A percentile compares a stretch with the other conserved stretches of the same genome.
phyloP scores from a whole-genome alignment of 768 basidiomycete genomes.

The Scleroderma bovista region DNA sequence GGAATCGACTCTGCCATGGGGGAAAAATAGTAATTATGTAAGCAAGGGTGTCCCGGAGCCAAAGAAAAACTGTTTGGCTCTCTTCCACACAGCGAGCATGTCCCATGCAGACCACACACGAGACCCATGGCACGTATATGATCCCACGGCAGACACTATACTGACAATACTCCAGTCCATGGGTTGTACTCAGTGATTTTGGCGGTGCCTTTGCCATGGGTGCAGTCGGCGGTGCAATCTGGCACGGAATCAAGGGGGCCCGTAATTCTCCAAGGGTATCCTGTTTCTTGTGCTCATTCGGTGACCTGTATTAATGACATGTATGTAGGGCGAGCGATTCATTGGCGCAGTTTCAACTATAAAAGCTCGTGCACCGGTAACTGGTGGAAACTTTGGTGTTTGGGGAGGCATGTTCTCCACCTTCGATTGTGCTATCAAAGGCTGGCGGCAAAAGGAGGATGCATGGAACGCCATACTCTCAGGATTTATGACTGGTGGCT shows the following conservation, averaged over 20 bases:
- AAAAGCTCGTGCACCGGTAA: slow-evolving; percentile 97
- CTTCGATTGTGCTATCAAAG: slow-evolving; percentile 97
- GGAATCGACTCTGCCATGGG: slow-evolving; percentile 37
- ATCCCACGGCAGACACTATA: neutral
- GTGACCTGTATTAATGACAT: neutral
- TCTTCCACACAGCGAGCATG: slow-evolving; percentile 37
- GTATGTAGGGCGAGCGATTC: slow-evolving; percentile 79
- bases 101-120: slow-evolving; percentile 89
- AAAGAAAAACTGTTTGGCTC: no score
- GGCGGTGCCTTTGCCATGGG: slow-evolving; percentile 98
- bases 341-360: slow-evolving; percentile 93
- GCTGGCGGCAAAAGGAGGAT: slow-evolving; percentile 94
- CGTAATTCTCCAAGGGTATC: slow-evolving; percentile 83
- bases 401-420: slow-evolving; percentile 99
- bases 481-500: slow-evolving; percentile 98
- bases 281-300: neutral
- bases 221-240: slow-evolving; percentile 94
- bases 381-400: slow-evolving; percentile 93
- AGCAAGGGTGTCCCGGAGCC: no score
- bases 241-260: slow-evolving; percentile 98
- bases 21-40: no score
- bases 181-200: slow-evolving; percentile 98
- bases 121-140: slow-evolving; percentile 74
- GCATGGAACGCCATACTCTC: slow-evolving; percentile 99
- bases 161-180: slow-evolving; percentile 57